Conservation (phyloP, 164 flowering plant genomes). For the Liquidambar formosana region DNA sequence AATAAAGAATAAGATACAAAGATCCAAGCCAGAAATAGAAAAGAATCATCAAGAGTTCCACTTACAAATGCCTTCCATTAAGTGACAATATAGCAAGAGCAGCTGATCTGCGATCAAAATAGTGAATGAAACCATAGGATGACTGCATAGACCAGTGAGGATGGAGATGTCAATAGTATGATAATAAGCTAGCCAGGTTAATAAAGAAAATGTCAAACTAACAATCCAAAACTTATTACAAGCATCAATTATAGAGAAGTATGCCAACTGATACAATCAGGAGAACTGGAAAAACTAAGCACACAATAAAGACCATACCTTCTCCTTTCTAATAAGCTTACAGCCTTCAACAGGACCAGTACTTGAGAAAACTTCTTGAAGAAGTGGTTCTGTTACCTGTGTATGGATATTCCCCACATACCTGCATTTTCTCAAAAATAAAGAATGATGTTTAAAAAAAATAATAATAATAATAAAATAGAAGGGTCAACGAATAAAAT, state of each 20-base stretch:
- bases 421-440: slow-evolving; percentile 60
- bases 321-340: slow-evolving; percentile 93
- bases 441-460: no score
- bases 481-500: slow-evolving; percentile 26
- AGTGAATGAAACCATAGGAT: slow-evolving; percentile 95
- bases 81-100: slow-evolving; percentile 84
- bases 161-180: slow-evolving; percentile 2
- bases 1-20: slow-evolving; percentile 2
- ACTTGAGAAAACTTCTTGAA: slow-evolving; percentile 90
- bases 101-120: slow-evolving; percentile 92
- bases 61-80: slow-evolving; percentile 96
- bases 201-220: not conserved
- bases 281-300: not conserved
- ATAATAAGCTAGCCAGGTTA: not conserved
- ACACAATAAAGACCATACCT: slow-evolving; percentile 49
- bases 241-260: not conserved
- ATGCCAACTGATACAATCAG: not conserved
- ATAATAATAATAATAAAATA: not conserved
- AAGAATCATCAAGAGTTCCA: not conserved
- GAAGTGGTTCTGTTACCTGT: slow-evolving; percentile 91
- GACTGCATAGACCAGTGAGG: slow-evolving; percentile 58
- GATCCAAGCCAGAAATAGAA: not conserved
- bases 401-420: slow-evolving; percentile 95
- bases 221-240: not conserved
- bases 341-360: slow-evolving; percentile 97